A percentile compares a stretch with the other conserved stretches of the same genome.
These are phyloP conservation scores for Fusarium subglutinans DNA, from an alignment of 2,329 filamentous ascomycete species.

Conservation along the genomic window DNA sequence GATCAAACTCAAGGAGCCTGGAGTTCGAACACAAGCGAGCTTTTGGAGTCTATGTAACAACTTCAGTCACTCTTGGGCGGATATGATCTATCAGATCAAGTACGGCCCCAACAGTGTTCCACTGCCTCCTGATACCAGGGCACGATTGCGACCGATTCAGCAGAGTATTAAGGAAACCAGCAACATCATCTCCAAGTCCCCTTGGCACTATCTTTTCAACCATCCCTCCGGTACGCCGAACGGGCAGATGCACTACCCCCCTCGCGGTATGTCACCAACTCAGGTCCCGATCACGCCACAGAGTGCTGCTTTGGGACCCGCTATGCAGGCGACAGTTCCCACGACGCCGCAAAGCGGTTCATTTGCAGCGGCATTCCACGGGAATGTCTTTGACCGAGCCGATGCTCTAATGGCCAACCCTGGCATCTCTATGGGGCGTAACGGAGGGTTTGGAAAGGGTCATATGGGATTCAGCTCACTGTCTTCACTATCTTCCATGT, in stretches of 20 bases:
- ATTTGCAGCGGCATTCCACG: constrained; percentile 64
- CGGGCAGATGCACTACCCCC: constrained; percentile 34
- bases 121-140: constrained; percentile 73
- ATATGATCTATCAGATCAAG: constrained; percentile 70
- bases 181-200: constrained; percentile 71
- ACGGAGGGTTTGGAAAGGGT: constrained; percentile 56
- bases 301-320: constrained; percentile 87
- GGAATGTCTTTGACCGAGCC: constrained; percentile 69
- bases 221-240: constrained; percentile 27
- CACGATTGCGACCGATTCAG: constrained; percentile 82
- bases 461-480: constrained; percentile 52
- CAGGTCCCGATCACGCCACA: constrained; percentile 81
- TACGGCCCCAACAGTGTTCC: constrained; percentile 61
- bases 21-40: constrained; percentile 69
- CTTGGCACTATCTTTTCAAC: constrained; percentile 60
- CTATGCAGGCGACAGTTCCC: constrained; percentile 88
- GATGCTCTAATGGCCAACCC: constrained; percentile 66
- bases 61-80: constrained; percentile 76
- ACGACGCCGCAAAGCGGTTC: constrained; percentile 70
- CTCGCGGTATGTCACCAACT: constrained; percentile 43
- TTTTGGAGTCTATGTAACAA: constrained; percentile 79
- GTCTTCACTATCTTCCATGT: constrained; percentile 54
- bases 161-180: constrained; percentile 83
- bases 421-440: constrained; percentile 66
- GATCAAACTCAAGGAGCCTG: constrained; percentile 87